Evolutionary conservation across 106 monocot genomes (phyloP), one percentile per base, ranked within the genome.

Genomic region (Chionographis japonica): DNA sequence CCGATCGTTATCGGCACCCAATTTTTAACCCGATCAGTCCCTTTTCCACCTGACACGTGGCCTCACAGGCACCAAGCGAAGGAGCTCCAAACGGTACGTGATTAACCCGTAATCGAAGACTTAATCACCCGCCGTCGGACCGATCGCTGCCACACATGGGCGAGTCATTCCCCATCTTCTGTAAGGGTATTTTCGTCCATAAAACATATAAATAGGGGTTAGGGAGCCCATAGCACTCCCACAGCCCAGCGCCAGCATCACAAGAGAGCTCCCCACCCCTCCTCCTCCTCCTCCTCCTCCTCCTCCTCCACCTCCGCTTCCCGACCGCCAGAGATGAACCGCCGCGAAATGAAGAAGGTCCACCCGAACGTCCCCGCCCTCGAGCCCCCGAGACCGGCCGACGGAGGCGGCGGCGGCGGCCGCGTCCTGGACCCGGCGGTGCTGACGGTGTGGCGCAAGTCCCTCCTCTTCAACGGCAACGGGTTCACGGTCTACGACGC

Each of bases 401-500:
- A 14, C n/a, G n/a, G n/a, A n/a, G n/a, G n/a, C n/a, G 43, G 38
- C 50, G 68, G 40, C 37, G 40, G 19, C 17, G 57, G 19, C 8
- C 15, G 70, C 36, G 19, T 60, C 41, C 19, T 51, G 49, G 49
- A 37, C 7, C 27, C 77, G 27, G 37, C 13, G 27, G 74, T 72
- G 20, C 54, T 77, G 37, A 84, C 84, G 59, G 84, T 84, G 16
- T 84, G 84, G 84, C 56, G 49, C 39, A 75, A 77, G 66, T 83
- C 84, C 6, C 59, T 78, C 19, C 66, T 84, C 3, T 80, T 83
- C 67, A 71, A 80, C 56, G 66, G 72, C 40, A 61, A 52, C 50
- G 87, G 87, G 3, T 87, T 87, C 83, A 81, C 83, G 9, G 87
- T 87, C 9, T 87, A 68, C 66, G 83, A 87, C 52, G 53, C 66